Conservation (phyloP, 2,329 filamentous ascomycete species). For the Colletotrichum neosansevieriae region DNA sequence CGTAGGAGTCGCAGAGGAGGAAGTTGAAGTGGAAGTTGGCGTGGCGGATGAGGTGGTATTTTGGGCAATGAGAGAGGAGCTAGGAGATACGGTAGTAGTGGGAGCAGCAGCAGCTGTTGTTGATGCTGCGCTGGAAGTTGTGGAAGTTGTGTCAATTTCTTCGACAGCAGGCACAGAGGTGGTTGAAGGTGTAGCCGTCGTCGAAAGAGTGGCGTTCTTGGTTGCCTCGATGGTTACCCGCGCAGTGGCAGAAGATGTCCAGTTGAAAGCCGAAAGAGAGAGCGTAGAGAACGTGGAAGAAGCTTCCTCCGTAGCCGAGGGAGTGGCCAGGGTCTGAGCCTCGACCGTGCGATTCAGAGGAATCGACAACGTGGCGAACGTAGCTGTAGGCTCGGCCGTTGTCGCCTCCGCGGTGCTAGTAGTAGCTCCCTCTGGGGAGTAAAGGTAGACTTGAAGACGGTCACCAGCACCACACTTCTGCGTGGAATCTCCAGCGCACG, state of each 20-base stretch:
- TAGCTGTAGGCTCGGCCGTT: not conserved
- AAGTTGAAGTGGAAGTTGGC: not conserved
- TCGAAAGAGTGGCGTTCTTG: not conserved
- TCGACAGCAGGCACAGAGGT: not conserved
- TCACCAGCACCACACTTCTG: conserved; percentile 52
- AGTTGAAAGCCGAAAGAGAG: not conserved
- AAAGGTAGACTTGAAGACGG: conserved; percentile 50
- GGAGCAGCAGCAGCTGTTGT: not conserved
- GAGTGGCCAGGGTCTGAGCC: not conserved
- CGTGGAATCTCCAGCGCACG: conserved; percentile 48
- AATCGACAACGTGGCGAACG: not conserved
- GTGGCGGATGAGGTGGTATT: not conserved
- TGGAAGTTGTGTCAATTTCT: not conserved
- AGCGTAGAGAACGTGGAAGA: not conserved
- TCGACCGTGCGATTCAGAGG: not conserved
- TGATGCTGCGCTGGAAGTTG: not conserved
- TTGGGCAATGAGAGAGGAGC: not conserved
- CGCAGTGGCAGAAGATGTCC: not conserved
- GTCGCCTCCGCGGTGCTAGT: not conserved
- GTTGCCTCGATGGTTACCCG: too few relatives aligned
- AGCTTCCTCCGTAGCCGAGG: not conserved
- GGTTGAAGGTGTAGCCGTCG: not conserved
- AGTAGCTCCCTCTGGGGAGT: conserved; percentile 19
- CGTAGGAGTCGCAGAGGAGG: conserved; percentile 37
- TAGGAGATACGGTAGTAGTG: not conserved